Evolutionary conservation across 176 grass and related monocot genomes (phyloP).

Genomic region (Saccharum spontaneum): DNA sequence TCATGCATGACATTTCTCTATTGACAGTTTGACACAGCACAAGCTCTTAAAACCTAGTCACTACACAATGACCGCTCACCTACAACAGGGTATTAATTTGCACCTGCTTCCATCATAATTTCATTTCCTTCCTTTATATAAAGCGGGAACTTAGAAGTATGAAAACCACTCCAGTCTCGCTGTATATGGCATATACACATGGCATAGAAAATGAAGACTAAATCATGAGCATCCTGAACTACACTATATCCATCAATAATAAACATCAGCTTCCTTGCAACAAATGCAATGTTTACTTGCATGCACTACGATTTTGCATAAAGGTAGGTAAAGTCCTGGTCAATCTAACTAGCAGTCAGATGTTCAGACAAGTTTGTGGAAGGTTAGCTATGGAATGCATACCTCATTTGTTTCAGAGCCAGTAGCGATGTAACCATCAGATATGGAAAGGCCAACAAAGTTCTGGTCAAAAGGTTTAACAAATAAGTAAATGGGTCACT

Average conservation of each 20-base stretch:
- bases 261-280: slow-evolving; percentile 13
- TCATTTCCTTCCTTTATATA: background rate
- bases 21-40: background rate
- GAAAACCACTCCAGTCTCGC: background rate
- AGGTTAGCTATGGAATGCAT: slow-evolving; percentile 38
- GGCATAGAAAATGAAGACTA: background rate
- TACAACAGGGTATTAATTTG: background rate
- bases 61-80: background rate
- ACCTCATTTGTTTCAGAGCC: slow-evolving; percentile 99
- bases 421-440: slow-evolving; percentile 97
- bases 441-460: slow-evolving; percentile 96
- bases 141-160: background rate
- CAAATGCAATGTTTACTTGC: background rate
- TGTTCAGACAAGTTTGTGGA: slow-evolving; percentile 9
- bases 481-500: slow-evolving; percentile 20
- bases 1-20: background rate
- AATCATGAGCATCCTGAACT: background rate
- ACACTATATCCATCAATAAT: background rate
- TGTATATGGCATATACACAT: background rate
- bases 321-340: background rate
- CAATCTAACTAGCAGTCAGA: background rate
- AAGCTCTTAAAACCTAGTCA: background rate
- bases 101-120: slow-evolving; percentile 10
- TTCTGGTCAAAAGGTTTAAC: slow-evolving; percentile 60
- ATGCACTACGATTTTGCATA: background rate